Percentiles rank a stretch among this genome's conserved stretches.
phyloP scores from a whole-genome alignment of 305 asterid genomes.

The Euphrasia arctica region DNA sequence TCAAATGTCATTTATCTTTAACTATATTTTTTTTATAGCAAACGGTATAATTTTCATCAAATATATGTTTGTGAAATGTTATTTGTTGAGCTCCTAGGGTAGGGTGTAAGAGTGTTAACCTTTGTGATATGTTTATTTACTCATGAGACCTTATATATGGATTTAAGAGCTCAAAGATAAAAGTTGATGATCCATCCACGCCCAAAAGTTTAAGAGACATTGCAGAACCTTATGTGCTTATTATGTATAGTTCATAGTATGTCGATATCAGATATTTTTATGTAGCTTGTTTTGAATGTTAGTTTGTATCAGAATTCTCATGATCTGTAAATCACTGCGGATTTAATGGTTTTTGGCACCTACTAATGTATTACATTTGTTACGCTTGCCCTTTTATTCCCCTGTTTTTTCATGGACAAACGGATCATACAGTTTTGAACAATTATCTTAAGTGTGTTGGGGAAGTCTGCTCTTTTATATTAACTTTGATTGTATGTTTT shows the following conservation, averaged over 20 bases:
- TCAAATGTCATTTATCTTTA: neutral
- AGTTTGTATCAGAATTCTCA: neutral
- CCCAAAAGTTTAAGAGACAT: constrained; percentile 13
- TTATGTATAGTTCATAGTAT: neutral
- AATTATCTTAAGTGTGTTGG: neutral
- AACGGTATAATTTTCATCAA: neutral
- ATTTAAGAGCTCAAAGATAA: neutral
- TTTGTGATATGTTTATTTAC: constrained; percentile 1
- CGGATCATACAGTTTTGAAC: neutral
- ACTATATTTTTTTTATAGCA: neutral
- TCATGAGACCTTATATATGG: constrained; percentile 4
- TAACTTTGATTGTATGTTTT: constrained; percentile 11
- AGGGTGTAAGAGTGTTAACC: constrained; percentile 4
- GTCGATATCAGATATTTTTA: neutral
- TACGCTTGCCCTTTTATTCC: neutral
- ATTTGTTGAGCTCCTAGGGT: constrained; percentile 11
- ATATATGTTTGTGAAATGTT: neutral
- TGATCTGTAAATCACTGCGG: neutral
- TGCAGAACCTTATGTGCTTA: constrained; percentile 7
- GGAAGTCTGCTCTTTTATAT: constrained; percentile 1
- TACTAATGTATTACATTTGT: neutral
- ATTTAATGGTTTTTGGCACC: constrained; percentile 19
- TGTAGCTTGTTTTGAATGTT: constrained; percentile 1
- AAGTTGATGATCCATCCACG: constrained; percentile 5
- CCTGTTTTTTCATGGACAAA: constrained; percentile 17